Conservation (phyloP, 805 yeast genomes). For the Candida nonsorbophila region DNA sequence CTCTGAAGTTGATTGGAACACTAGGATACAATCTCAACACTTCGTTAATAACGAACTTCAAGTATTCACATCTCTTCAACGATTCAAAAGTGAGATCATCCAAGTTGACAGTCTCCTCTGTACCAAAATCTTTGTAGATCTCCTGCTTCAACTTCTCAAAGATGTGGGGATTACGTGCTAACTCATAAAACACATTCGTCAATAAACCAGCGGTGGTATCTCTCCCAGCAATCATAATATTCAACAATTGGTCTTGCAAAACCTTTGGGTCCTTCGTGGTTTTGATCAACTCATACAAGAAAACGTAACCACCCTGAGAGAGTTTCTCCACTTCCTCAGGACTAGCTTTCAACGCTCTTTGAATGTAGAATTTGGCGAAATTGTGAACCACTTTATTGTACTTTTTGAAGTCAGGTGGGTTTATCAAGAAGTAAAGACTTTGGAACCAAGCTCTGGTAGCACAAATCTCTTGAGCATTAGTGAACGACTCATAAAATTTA, state of each 20-base stretch:
- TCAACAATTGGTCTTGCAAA: constrained; percentile 35
- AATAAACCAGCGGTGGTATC: constrained; percentile 34
- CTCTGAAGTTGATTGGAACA: constrained; percentile 28
- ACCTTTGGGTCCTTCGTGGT: constrained; percentile 31
- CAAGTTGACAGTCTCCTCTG: constrained; percentile 15
- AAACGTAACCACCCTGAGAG: constrained; percentile 27
- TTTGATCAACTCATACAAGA: constrained; percentile 37
- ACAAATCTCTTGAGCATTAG: constrained; percentile 24
- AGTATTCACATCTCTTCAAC: constrained; percentile 27
- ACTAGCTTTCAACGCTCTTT: constrained; percentile 22
- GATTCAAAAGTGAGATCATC: constrained; percentile 26
- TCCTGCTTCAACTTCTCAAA: constrained; percentile 23
- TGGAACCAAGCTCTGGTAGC: constrained; percentile 28
- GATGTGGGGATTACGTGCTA: constrained; percentile 25
- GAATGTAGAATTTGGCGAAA: constrained; percentile 25
- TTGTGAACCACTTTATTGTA: constrained; percentile 25
- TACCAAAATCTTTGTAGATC: constrained; percentile 20
- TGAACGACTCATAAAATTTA: constrained; percentile 22
- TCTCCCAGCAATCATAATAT: constrained; percentile 37
- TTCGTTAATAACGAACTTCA: constrained; percentile 26
- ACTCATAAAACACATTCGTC: constrained; percentile 24
- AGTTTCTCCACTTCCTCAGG: constrained; percentile 22
- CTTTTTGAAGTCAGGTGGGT: constrained; percentile 23
- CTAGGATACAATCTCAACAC: constrained; percentile 29
- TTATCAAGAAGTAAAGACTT: constrained; percentile 17